These are phyloP conservation scores for Talaromyces sp. DNA, from an alignment of 2,329 filamentous ascomycete genomes.

Conservation along the genomic window DNA sequence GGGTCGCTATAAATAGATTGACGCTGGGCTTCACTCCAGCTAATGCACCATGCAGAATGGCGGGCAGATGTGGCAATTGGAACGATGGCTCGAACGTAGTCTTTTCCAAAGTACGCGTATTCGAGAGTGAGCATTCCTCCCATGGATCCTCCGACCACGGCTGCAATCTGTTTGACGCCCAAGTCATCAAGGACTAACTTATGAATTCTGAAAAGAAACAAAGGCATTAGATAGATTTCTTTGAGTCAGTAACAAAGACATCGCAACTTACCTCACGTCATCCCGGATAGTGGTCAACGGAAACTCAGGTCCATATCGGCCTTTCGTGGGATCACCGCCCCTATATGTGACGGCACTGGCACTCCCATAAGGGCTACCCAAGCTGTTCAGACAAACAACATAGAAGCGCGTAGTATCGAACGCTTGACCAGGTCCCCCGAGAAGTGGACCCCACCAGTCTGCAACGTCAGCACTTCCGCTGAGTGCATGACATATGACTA, in stretches of 20 bases:
- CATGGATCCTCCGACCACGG: conserved; percentile 55
- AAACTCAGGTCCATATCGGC: conserved; percentile 88
- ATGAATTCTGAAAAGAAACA: conserved; percentile 40
- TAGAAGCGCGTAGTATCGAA: conserved; percentile 52
- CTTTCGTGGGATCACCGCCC: conserved; percentile 69
- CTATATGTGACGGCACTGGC: conserved; percentile 65
- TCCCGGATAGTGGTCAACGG: conserved; percentile 92
- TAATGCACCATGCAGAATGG: conserved; percentile 56
- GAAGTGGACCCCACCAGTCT: conserved; percentile 54
- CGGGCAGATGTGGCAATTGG: conserved; percentile 54
- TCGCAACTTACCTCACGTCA: conserved; percentile 76
- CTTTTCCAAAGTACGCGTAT: conserved; percentile 66
- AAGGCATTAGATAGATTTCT: neutral
- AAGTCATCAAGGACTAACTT: conserved; percentile 52
- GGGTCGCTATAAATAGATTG: conserved; percentile 89
- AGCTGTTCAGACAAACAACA: conserved; percentile 50
- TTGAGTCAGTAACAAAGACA: too few relatives aligned
- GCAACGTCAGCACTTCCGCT: conserved; percentile 52
- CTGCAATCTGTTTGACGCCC: conserved; percentile 50
- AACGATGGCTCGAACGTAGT: conserved; percentile 51
- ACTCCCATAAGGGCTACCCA: conserved; percentile 53
- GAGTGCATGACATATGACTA: conserved; percentile 56
- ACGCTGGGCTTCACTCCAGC: conserved; percentile 54
- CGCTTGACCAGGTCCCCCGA: conserved; percentile 49
- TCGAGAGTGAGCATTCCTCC: conserved; percentile 55